Evolutionary conservation across 163 green algal genomes (phyloP).

Genomic region (Coccomyxa subellipsoidea): DNA sequence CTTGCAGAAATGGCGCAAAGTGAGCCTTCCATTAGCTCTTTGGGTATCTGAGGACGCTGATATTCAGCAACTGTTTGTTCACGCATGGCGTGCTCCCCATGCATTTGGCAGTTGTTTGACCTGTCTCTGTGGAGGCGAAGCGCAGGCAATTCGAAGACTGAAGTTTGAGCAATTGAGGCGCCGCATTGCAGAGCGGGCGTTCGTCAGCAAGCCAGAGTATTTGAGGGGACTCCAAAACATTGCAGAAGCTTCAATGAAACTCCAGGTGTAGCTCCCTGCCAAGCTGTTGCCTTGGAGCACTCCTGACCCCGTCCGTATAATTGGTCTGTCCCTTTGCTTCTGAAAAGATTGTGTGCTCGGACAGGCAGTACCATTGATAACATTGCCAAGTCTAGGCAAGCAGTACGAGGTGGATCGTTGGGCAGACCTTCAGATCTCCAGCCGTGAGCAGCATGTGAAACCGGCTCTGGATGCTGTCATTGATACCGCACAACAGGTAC

Average conservation of each 20-base stretch:
- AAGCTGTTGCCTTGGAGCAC: not conserved
- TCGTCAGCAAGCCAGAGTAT: constrained; percentile 77
- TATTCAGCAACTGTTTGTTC: not conserved
- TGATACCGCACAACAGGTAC: constrained; percentile 26
- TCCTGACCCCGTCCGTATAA: not conserved
- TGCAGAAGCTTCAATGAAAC: not conserved
- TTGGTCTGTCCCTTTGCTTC: not conserved
- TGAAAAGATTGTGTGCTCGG: not conserved
- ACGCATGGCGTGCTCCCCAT: too few species aligned
- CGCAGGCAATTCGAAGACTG: constrained; percentile 56
- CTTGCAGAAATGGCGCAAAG: constrained; percentile 68
- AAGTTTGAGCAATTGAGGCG: constrained; percentile 56
- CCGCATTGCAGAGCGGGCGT: constrained; percentile 54
- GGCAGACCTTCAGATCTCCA: constrained; percentile 47
- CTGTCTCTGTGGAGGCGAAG: not conserved
- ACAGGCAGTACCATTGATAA: not conserved
- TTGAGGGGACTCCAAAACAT: constrained; percentile 30
- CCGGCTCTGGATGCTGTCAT: constrained; percentile 62
- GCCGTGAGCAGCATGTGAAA: constrained; percentile 63
- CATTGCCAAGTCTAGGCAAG: constrained; percentile 19
- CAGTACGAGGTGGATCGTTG: constrained; percentile 62
- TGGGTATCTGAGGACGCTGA: not conserved
- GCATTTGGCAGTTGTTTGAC: too few species aligned
- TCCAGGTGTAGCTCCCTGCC: not conserved
- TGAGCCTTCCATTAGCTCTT: constrained; percentile 9